Conservation (phyloP, 352 stramenopile species). For the Pythium chondricola region DNA sequence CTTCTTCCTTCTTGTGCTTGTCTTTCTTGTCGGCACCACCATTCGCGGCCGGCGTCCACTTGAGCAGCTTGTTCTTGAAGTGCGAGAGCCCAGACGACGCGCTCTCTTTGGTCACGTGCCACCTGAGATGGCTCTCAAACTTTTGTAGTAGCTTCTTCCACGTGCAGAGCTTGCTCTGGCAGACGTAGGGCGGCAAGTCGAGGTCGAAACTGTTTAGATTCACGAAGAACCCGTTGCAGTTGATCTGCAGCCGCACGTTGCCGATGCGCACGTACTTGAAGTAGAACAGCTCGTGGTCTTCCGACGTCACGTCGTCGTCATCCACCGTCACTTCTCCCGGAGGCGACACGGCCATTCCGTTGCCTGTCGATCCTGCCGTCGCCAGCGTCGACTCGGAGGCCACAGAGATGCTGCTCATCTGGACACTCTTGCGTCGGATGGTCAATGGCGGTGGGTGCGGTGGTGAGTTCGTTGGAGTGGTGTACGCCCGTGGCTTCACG, state of each 20-base stretch:
- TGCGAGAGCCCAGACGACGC: conserved; percentile 76
- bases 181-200: conserved; percentile 70
- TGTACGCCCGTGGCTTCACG: conserved; percentile 6
- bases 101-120: conserved; percentile 77
- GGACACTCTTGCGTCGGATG: conserved; percentile 16
- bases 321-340: conserved; percentile 19
- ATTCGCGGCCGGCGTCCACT: conserved; percentile 49
- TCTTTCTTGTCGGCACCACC: conserved; percentile 41
- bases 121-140: conserved; percentile 80
- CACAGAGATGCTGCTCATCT: conserved; percentile 7
- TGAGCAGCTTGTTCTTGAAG: conserved; percentile 83
- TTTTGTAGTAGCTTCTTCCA: conserved; percentile 78
- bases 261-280: conserved; percentile 83
- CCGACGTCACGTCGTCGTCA: conserved; percentile 42
- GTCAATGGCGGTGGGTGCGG: conserved; percentile 3
- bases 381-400: conserved; percentile 11
- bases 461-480: not conserved
- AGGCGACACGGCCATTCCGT: not conserved
- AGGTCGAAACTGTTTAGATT: conserved; percentile 80
- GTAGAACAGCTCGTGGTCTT: conserved; percentile 75
- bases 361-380: not conserved
- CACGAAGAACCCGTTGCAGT: conserved; percentile 83
- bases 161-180: conserved; percentile 75
- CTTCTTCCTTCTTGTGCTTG: conserved; percentile 59
- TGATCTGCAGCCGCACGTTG: conserved; percentile 73